Percentiles rank a stretch among this genome's conserved stretches.
Evolutionary conservation across 2,329 filamentous ascomycete genomes (phyloP).

Genomic region (Colletotrichum simmondsii): DNA sequence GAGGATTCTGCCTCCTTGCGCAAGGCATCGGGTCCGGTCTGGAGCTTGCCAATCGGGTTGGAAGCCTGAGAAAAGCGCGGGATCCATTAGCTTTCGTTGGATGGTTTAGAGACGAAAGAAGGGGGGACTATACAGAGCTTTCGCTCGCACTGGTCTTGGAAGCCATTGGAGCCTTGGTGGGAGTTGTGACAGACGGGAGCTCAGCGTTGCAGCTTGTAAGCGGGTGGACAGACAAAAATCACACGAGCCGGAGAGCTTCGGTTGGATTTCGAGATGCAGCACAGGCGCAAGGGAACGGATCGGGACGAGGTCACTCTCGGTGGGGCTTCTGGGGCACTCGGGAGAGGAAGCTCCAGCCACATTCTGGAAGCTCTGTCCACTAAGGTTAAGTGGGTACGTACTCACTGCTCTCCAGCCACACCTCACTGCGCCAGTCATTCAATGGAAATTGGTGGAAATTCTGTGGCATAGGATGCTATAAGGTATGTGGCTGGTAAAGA

Average conservation of each 20-base stretch:
- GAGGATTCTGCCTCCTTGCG: conserved; percentile 51
- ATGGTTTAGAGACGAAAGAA: neutral
- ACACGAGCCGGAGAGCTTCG: conserved; percentile 28
- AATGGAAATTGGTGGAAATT: neutral
- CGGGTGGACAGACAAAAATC: neutral
- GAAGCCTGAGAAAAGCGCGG: conserved; percentile 43
- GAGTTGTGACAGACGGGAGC: neutral
- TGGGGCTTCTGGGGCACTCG: neutral
- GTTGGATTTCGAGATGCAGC: conserved; percentile 30
- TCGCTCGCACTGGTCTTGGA: conserved; percentile 43
- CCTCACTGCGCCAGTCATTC: no score
- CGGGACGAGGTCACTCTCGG: neutral
- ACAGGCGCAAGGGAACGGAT: conserved; percentile 16
- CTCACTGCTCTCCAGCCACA: no score
- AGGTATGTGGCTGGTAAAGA: neutral
- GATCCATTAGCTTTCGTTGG: conserved; percentile 24
- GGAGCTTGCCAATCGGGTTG: conserved; percentile 53
- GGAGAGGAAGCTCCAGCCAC: conserved; percentile 1
- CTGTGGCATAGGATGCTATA: neutral
- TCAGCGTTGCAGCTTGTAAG: neutral
- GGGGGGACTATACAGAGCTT: conserved; percentile 42
- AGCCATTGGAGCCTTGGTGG: conserved; percentile 44
- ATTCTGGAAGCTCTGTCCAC: neutral
- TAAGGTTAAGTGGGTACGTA: no score
- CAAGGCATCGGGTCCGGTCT: conserved; percentile 49